These are phyloP conservation scores for Mortierella sp. DNA, from an alignment of 371 early-diverging fungal genomes.

Conservation along the genomic window DNA sequence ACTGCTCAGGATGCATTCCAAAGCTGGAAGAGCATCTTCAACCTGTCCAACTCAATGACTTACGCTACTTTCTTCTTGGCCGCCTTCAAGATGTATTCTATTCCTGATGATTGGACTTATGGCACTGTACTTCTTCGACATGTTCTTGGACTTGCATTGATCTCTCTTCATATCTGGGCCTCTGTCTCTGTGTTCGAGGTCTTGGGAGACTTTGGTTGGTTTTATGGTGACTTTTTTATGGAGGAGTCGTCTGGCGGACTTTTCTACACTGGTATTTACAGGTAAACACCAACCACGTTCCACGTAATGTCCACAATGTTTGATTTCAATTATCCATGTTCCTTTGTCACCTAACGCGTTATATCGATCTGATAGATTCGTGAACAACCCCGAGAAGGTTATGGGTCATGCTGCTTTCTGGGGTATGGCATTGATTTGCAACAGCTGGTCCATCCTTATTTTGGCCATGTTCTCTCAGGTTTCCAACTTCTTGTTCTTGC, in stretches of 20 bases:
- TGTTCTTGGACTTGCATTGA: conserved; percentile 80
- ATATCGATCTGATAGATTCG: conserved; percentile 60
- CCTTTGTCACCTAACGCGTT: background rate
- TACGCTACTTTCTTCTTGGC: conserved; percentile 86
- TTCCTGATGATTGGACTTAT: conserved; percentile 78
- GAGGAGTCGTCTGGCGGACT: conserved; percentile 74
- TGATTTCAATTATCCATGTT: background rate
- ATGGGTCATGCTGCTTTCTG: conserved; percentile 92
- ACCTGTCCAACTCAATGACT: conserved; percentile 88
- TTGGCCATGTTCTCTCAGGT: conserved; percentile 87
- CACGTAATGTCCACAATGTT: background rate
- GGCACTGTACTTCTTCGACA: conserved; percentile 81
- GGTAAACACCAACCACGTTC: conserved; percentile 57
- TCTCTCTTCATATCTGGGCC: conserved; percentile 89
- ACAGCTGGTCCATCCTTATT: conserved; percentile 79
- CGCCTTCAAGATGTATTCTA: conserved; percentile 77
- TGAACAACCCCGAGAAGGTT: conserved; percentile 93
- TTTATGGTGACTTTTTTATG: conserved; percentile 91
- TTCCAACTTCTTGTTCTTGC: conserved; percentile 81
- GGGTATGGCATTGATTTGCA: conserved; percentile 89
- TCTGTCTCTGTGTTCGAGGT: conserved; percentile 88
- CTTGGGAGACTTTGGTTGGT: conserved; percentile 94
- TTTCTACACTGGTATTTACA: conserved; percentile 90
- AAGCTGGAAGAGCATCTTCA: conserved; percentile 96
- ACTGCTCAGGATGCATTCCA: conserved; percentile 88